Evolutionary conservation across 176 grass and related monocot genomes (phyloP).

Genomic region (Triticum timopheevii): DNA sequence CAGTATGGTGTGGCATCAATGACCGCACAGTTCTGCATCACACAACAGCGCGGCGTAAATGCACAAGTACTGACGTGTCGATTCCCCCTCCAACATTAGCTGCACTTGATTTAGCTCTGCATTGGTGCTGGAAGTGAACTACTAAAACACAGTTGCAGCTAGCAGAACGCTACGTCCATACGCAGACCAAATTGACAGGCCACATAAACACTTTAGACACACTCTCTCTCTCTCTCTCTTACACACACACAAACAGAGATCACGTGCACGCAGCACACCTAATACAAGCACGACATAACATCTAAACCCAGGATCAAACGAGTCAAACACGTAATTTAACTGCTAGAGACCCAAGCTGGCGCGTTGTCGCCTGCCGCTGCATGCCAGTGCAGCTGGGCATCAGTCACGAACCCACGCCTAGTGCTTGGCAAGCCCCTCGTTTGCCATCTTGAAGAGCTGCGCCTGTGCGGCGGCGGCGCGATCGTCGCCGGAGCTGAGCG

Average conservation of each 20-base stretch:
- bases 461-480: slow-evolving; percentile 53
- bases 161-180: background rate
- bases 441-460: slow-evolving; percentile 67
- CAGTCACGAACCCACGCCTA: background rate
- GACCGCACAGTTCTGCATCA: background rate
- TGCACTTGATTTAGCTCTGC: background rate
- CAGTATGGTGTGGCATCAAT: background rate
- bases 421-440: slow-evolving; percentile 46
- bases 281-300: background rate
- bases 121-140: background rate
- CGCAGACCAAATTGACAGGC: background rate
- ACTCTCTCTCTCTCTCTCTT: too few species aligned
- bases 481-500: slow-evolving; percentile 43
- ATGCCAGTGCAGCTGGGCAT: background rate
- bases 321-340: background rate
- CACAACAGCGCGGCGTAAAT: background rate
- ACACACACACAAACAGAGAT: background rate
- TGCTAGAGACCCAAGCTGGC: background rate
- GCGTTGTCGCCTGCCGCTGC: background rate
- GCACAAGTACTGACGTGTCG: background rate
- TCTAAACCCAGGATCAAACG: background rate
- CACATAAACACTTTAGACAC: background rate
- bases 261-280: background rate
- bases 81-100: background rate
- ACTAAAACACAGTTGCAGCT: background rate